Evolutionary conservation across 345 rosid species (phyloP).

Genomic region (Pistacia vera): DNA sequence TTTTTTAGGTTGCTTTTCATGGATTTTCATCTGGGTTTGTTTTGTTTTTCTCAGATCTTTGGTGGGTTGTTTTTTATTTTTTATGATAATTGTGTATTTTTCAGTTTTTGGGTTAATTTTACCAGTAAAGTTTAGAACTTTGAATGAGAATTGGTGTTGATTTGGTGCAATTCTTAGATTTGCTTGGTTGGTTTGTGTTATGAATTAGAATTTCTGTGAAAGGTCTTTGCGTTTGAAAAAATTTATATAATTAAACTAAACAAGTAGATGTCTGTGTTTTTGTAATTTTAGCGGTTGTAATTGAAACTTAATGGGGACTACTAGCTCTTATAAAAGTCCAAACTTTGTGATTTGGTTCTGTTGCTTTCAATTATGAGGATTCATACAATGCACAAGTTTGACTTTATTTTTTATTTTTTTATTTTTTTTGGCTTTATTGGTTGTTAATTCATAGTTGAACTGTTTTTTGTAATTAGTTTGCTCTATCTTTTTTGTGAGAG

Average conservation of each 20-base stretch:
- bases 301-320: background rate
- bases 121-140: background rate
- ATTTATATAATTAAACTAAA: too few relatives aligned
- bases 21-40: background rate
- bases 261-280: background rate
- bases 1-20: background rate
- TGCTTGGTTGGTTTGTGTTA: background rate
- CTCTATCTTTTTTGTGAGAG: background rate
- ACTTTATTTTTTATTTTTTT: background rate
- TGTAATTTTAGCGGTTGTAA: background rate
- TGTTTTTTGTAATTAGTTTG: background rate
- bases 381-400: background rate
- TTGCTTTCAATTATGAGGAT: background rate
- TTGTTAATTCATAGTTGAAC: background rate
- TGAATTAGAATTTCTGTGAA: background rate
- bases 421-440: background rate
- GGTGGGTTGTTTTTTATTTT: conserved; percentile 11
- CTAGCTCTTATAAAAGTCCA: background rate
- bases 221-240: background rate
- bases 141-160: background rate
- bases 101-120: background rate
- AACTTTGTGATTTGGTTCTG: background rate
- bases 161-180: background rate
- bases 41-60: conserved; percentile 20
- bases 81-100: background rate